These are phyloP conservation scores for Candida manassasensis DNA, from an alignment of 805 yeast genomes.

Conservation along the genomic window DNA sequence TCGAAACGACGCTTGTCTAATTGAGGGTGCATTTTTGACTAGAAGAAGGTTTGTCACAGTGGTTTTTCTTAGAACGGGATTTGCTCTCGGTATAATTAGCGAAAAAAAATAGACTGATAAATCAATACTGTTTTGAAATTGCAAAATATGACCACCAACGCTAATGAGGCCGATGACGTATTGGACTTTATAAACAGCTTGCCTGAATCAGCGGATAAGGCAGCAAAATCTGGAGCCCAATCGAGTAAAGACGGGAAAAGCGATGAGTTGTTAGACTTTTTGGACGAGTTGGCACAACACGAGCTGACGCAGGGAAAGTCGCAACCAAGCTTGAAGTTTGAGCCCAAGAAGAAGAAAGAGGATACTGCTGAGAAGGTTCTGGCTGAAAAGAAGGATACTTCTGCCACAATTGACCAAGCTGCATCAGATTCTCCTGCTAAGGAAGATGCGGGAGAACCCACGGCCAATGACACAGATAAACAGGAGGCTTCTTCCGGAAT, in stretches of 20 bases:
- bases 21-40: slow-evolving; percentile 38
- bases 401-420: slow-evolving; percentile 16
- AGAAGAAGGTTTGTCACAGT: not conserved
- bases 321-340: slow-evolving; percentile 22
- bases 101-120: no score
- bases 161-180: slow-evolving; percentile 52
- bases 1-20: slow-evolving; percentile 39
- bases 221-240: slow-evolving; percentile 10
- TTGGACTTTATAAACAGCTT: slow-evolving; percentile 75
- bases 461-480: slow-evolving; percentile 1
- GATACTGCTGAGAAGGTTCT: slow-evolving; percentile 9
- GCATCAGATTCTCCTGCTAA: slow-evolving; percentile 1
- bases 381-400: slow-evolving; percentile 9
- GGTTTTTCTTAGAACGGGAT: not conserved
- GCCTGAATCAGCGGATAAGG: slow-evolving; percentile 47
- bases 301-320: slow-evolving; percentile 30
- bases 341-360: slow-evolving; percentile 21
- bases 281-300: slow-evolving; percentile 68
- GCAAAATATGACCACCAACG: slow-evolving; percentile 6
- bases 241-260: slow-evolving; percentile 27
- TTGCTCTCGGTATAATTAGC: not conserved
- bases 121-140: not conserved
- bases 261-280: slow-evolving; percentile 50
- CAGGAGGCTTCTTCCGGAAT: not conserved
- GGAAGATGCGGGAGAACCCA: slow-evolving; percentile 3